phyloP scores from a whole-genome alignment of 495 filamentous ascomycete genomes.

The Ascodesmis nigricans region DNA sequence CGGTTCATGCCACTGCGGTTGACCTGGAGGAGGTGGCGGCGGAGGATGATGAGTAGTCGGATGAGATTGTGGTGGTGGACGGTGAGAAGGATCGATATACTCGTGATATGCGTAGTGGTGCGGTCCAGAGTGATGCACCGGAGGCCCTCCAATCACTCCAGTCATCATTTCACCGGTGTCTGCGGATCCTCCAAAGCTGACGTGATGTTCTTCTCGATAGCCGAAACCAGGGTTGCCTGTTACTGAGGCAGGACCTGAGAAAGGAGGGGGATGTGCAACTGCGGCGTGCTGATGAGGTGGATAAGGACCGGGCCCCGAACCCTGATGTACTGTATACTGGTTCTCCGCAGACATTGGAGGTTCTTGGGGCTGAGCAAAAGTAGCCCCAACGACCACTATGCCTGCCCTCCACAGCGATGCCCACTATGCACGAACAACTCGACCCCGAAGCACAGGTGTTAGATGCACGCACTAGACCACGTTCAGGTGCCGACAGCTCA shows the following conservation, averaged over 20 bases:
- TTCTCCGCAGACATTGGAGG: constrained; percentile 7
- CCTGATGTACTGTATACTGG: constrained; percentile 1
- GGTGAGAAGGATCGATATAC: no score
- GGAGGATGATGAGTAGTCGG: no score
- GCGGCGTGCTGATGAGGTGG: not conserved
- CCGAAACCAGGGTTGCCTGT: not conserved
- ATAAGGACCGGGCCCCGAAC: constrained; percentile 3
- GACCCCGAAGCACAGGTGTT: no score
- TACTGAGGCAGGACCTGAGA: not conserved
- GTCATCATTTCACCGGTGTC: constrained; percentile 1
- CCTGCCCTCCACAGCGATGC: no score
- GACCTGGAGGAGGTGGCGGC: constrained; percentile 1
- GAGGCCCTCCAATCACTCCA: constrained; percentile 3
- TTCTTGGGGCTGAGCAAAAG: no score
- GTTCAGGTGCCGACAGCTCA: no score
- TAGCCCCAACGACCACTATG: no score
- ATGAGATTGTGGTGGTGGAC: no score
- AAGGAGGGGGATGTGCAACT: not conserved
- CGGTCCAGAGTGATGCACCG: not conserved
- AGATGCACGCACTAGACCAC: no score
- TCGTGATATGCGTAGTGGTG: not conserved
- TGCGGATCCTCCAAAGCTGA: not conserved
- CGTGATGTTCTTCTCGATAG: constrained; percentile 1
- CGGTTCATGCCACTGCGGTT: not conserved
- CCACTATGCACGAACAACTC: no score